These are phyloP conservation scores for Amauroascus niger DNA, from an alignment of 2,329 filamentous ascomycete genomes.

Conservation along the genomic window DNA sequence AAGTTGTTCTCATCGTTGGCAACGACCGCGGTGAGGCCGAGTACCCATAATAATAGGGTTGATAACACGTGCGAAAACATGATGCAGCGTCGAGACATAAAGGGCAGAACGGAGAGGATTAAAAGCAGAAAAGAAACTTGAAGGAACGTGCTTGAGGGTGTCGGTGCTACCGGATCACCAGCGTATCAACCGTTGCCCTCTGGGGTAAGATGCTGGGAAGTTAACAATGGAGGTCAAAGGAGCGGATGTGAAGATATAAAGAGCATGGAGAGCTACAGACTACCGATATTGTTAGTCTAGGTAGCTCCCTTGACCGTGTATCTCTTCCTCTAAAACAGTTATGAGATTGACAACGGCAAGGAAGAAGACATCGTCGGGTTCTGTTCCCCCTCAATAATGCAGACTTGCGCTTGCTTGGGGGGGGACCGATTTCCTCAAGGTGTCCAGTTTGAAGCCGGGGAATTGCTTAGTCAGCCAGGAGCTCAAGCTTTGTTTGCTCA, in stretches of 20 bases:
- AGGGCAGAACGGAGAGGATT: not conserved
- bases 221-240: constrained; percentile 9
- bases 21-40: constrained; percentile 27
- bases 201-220: not conserved
- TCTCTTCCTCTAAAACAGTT: not conserved
- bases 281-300: not conserved
- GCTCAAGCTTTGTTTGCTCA: not conserved
- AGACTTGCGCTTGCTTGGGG: constrained; percentile 1
- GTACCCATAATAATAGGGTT: constrained; percentile 25
- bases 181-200: constrained; percentile 8
- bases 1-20: constrained; percentile 29
- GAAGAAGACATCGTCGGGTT: constrained; percentile 1
- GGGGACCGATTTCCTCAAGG: constrained; percentile 7
- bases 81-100: constrained; percentile 1
- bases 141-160: constrained; percentile 6
- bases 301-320: not conserved
- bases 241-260: constrained; percentile 6
- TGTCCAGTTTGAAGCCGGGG: constrained; percentile 7
- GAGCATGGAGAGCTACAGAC: constrained; percentile 7
- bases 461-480: constrained; percentile 2
- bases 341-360: not conserved
- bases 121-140: not conserved
- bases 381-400: constrained; percentile 6
- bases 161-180: constrained; percentile 3
- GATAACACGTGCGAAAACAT: constrained; percentile 16